Conservation (phyloP, 202 grass and related monocot genomes). For the Panicum hallii region DNA sequence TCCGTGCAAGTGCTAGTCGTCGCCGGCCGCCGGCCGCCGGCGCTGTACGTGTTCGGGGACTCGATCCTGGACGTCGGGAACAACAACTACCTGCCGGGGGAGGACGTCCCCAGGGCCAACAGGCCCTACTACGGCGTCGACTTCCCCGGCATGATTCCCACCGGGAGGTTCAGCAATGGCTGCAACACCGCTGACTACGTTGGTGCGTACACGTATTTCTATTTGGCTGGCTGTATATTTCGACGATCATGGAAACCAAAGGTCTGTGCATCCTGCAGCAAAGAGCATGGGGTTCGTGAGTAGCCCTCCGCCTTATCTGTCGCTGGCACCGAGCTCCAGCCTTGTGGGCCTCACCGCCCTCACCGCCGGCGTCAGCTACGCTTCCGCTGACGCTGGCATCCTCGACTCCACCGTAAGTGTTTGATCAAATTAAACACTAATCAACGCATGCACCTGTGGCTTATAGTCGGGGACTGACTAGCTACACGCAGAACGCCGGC, state of each 20-base stretch:
- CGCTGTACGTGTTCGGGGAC: constrained; percentile 56
- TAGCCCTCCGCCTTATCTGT: constrained; percentile 9
- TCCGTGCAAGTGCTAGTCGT: not conserved
- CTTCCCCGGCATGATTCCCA: constrained; percentile 34
- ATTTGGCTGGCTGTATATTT: too few species aligned
- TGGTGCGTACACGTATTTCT: not conserved
- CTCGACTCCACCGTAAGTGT: not conserved
- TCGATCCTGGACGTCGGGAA: constrained; percentile 51
- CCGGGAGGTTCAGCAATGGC: constrained; percentile 65
- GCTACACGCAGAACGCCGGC: not conserved
- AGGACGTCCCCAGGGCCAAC: not conserved
- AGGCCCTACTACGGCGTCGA: constrained; percentile 49
- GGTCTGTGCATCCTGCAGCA: not conserved
- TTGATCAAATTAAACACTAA: too few species aligned
- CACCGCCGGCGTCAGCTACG: not conserved
- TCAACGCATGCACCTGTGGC: not conserved
- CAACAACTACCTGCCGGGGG: constrained; percentile 45
- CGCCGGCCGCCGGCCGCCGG: constrained; percentile 20
- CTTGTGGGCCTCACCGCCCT: not conserved
- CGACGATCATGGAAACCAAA: too few species aligned
- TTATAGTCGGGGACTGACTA: too few species aligned
- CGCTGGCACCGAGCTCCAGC: not conserved
- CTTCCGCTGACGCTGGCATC: constrained; percentile 15
- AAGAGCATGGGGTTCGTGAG: constrained; percentile 2
- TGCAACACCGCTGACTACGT: constrained; percentile 55